phyloP scores from a whole-genome alignment of 2,329 filamentous ascomycete genomes.

The Alternaria tenuissima region DNA sequence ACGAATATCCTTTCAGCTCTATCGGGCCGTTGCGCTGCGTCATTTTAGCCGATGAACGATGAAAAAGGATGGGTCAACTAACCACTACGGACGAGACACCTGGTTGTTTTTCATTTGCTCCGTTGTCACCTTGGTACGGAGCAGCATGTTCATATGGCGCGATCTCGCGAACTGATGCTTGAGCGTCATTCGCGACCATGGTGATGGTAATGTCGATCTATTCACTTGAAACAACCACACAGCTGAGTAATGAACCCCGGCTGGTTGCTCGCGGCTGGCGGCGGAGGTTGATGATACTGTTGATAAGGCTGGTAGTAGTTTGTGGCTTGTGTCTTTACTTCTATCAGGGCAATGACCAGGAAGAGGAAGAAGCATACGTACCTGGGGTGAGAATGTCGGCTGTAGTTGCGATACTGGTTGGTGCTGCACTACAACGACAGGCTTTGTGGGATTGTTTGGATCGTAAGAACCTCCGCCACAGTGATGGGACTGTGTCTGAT shows the following conservation, averaged over 20 bases:
- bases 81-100: not conserved
- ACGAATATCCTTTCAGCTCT: slow-evolving; percentile 29
- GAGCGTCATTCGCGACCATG: slow-evolving; percentile 21
- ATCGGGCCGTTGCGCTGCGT: slow-evolving; percentile 22
- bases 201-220: not conserved
- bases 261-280: slow-evolving; percentile 13
- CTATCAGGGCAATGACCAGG: not conserved
- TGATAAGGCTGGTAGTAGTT: slow-evolving; percentile 16
- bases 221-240: slow-evolving; percentile 25
- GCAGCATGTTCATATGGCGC: not conserved
- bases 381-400: slow-evolving; percentile 16
- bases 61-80: accelerated
- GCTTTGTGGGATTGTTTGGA: slow-evolving; percentile 18
- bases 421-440: slow-evolving; percentile 13
- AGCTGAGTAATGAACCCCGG: slow-evolving; percentile 31
- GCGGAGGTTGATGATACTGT: slow-evolving; percentile 11
- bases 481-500: slow-evolving; percentile 10
- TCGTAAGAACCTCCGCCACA: slow-evolving; percentile 28
- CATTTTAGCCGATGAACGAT: not conserved
- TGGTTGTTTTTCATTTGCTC: not conserved
- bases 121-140: not conserved
- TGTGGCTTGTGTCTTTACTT: slow-evolving; percentile 12
- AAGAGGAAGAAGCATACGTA: not conserved
- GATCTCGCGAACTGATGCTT: slow-evolving; percentile 25
- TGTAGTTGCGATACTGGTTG: slow-evolving; percentile 20